Percentiles rank a stretch among this genome's conserved stretches.
Conservation (phyloP, 2,329 filamentous ascomycete species). For the Xylariaceae sp. region DNA sequence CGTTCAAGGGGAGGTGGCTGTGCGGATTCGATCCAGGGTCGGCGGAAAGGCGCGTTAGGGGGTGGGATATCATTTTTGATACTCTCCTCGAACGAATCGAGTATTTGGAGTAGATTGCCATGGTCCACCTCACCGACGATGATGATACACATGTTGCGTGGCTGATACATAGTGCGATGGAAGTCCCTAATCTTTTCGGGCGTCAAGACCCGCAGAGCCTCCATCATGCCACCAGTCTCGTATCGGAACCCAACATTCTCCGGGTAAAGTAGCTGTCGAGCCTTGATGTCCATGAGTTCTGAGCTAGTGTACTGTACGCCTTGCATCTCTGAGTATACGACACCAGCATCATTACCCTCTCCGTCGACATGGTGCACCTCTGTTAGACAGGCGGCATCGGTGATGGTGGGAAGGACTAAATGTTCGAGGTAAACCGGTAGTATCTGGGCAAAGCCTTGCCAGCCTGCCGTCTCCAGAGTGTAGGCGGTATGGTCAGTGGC, state of each 20-base stretch:
- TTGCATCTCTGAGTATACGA: conserved; percentile 99
- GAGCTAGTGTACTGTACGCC: conserved; percentile 78
- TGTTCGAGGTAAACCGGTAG: conserved; percentile 94
- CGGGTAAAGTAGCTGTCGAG: conserved; percentile 77
- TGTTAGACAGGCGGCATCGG: conserved; percentile 87
- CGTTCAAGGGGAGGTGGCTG: conserved; percentile 67
- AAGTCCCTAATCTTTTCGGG: conserved; percentile 90
- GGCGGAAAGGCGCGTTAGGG: conserved; percentile 67
- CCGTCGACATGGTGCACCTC: conserved; percentile 96
- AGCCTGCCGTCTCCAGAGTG: conserved; percentile 89
- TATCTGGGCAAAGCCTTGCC: conserved; percentile 94
- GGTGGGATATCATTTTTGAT: conserved; percentile 78
- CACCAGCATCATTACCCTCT: conserved; percentile 87
- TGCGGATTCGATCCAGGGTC: conserved; percentile 87
- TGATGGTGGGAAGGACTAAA: conserved; percentile 83
- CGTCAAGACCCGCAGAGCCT: conserved; percentile 78
- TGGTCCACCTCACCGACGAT: conserved; percentile 92
- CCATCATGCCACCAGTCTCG: conserved; percentile 97
- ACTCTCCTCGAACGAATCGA: conserved; percentile 83
- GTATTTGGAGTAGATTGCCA: conserved; percentile 67
- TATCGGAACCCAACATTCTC: conserved; percentile 90
- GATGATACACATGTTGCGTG: conserved; percentile 86
- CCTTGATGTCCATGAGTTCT: conserved; percentile 82
- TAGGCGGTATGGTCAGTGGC: conserved; percentile 95
- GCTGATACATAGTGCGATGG: conserved; percentile 95